Evolutionary conservation across 306 rosid genomes (phyloP).

Genomic region (Cicer yamashitae): DNA sequence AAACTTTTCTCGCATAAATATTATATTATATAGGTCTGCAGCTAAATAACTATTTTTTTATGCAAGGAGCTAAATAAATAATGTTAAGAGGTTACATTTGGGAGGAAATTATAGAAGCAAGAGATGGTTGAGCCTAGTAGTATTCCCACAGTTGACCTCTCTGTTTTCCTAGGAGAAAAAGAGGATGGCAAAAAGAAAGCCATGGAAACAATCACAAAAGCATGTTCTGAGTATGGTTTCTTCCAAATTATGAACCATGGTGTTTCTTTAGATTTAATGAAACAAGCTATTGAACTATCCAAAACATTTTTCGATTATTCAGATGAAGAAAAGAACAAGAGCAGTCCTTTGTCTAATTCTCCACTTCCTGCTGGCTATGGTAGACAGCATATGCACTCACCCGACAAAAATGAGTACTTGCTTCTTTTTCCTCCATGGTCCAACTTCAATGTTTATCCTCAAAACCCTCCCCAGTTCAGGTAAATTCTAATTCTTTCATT

Average conservation of each 20-base stretch:
- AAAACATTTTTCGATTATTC: conserved; percentile 49
- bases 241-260: conserved; percentile 64
- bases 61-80: too few relatives aligned
- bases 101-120: neutral
- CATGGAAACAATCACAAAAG: conserved; percentile 47
- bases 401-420: conserved; percentile 54
- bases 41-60: too few relatives aligned
- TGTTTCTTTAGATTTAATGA: conserved; percentile 43
- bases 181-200: conserved; percentile 44
- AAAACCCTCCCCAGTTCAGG: conserved; percentile 53
- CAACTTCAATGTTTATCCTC: conserved; percentile 50
- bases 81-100: neutral
- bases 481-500: neutral
- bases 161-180: conserved; percentile 40
- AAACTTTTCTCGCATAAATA: too few relatives aligned
- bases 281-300: conserved; percentile 46
- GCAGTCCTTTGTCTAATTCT: conserved; percentile 41
- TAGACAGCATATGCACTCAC: conserved; percentile 41
- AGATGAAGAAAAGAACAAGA: conserved; percentile 54
- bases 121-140: conserved; percentile 39
- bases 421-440: conserved; percentile 51
- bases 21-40: too few relatives aligned
- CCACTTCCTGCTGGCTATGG: conserved; percentile 60
- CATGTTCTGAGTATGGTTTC: conserved; percentile 59
- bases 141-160: conserved; percentile 56